Evolutionary conservation across 768 basidiomycete genomes (phyloP).

Genomic region (Sporobolomyces phaffii): DNA sequence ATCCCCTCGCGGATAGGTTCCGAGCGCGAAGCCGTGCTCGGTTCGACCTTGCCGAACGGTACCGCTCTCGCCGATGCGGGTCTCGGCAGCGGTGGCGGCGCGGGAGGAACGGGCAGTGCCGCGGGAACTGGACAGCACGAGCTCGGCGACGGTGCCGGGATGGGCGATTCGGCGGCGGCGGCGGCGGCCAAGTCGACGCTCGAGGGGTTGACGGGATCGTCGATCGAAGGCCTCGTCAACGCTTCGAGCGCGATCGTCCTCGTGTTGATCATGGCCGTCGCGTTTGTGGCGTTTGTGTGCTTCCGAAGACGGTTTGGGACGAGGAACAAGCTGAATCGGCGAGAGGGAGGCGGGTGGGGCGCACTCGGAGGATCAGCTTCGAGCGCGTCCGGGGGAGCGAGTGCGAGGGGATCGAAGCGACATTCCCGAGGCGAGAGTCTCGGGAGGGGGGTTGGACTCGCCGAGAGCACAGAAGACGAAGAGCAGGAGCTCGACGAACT

Average conservation of each 20-base stretch:
- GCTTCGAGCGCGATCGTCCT: slow-evolving; percentile 33
- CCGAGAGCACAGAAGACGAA: neutral
- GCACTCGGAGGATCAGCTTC: neutral
- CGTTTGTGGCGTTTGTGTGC: slow-evolving; percentile 12
- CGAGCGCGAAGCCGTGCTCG: slow-evolving; percentile 52
- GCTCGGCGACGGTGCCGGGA: too few species aligned
- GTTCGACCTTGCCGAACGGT: slow-evolving; percentile 40
- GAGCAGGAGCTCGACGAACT: slow-evolving; percentile 35
- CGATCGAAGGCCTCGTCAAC: slow-evolving; percentile 34
- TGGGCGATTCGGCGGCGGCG: neutral
- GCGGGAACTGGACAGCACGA: neutral
- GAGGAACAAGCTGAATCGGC: neutral
- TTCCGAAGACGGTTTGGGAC: slow-evolving; percentile 3
- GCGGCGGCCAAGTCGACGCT: neutral
- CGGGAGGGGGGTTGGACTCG: slow-evolving; percentile 1
- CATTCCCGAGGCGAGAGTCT: slow-evolving; percentile 13
- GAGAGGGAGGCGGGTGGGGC: slow-evolving; percentile 8
- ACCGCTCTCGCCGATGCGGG: slow-evolving; percentile 29
- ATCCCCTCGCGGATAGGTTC: slow-evolving; percentile 76
- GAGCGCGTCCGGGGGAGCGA: neutral
- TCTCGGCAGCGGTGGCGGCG: neutral
- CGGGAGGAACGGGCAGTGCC: neutral
- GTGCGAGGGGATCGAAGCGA: neutral
- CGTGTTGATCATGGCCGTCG: slow-evolving; percentile 28
- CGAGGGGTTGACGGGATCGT: neutral